phyloP scores from a whole-genome alignment of 345 rosid species.

The Lenwebbia sp. region DNA sequence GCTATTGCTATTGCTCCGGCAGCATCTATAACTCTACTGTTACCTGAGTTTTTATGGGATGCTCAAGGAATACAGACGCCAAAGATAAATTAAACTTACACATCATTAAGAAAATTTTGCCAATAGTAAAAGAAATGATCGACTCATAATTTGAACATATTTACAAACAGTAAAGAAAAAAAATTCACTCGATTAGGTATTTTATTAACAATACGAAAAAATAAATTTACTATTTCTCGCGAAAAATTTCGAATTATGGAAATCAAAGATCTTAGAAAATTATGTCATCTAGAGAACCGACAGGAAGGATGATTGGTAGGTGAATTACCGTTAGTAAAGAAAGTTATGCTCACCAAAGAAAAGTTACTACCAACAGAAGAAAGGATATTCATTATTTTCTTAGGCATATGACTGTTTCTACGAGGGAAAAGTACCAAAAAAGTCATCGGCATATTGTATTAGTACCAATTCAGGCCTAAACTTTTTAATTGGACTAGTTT shows the following conservation, averaged over 20 bases:
- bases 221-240: too few relatives aligned
- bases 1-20: background rate
- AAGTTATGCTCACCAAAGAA: background rate
- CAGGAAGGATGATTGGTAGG: background rate
- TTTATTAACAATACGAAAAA: too few relatives aligned
- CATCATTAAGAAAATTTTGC: background rate
- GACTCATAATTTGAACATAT: background rate
- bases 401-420: background rate
- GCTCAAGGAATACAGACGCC: too few relatives aligned
- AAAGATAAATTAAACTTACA: too few relatives aligned
- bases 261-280: background rate
- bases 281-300: background rate
- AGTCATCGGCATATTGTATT: too few relatives aligned
- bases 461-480: too few relatives aligned
- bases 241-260: too few relatives aligned
- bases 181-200: too few relatives aligned
- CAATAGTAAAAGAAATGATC: background rate
- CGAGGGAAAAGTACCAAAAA: too few relatives aligned
- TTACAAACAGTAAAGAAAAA: too few relatives aligned
- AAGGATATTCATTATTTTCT: background rate
- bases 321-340: too few relatives aligned
- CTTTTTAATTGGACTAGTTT: too few relatives aligned
- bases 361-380: background rate
- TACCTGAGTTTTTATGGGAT: background rate
- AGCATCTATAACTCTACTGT: background rate